These are phyloP conservation scores for Grosmannia huntii DNA, from an alignment of 2,329 filamentous ascomycete species.

Conservation along the genomic window DNA sequence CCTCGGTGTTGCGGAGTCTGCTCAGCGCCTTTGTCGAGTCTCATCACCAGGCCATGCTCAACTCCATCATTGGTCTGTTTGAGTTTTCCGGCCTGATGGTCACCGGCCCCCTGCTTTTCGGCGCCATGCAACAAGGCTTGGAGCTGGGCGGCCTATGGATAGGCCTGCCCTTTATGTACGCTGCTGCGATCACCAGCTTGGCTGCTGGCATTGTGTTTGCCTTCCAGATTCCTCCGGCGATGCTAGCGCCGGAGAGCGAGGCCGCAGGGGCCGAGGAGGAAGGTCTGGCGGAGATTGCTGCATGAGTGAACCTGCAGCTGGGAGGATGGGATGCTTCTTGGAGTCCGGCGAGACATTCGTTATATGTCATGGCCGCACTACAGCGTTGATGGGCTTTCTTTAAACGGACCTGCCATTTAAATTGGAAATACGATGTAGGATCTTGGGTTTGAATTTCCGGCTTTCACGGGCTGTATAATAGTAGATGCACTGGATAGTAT, in stretches of 20 bases:
- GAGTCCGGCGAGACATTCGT: too few relatives aligned
- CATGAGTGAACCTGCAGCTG: neutral
- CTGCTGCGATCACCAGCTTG: conserved; percentile 20
- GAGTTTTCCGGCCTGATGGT: conserved; percentile 36
- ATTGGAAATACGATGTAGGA: too few relatives aligned
- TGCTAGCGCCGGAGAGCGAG: neutral
- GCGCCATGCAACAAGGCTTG: conserved; percentile 32
- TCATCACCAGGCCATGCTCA: conserved; percentile 39
- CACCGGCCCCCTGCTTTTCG: conserved; percentile 32
- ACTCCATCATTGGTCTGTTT: conserved; percentile 36
- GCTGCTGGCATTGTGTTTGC: conserved; percentile 19
- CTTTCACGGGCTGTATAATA: too few relatives aligned
- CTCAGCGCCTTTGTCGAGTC: conserved; percentile 40
- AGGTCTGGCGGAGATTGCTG: neutral
- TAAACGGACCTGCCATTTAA: too few relatives aligned
- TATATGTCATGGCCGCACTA: too few relatives aligned
- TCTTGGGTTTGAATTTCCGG: too few relatives aligned
- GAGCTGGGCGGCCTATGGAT: conserved; percentile 32
- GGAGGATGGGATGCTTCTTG: too few relatives aligned
- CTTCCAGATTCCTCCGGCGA: conserved; percentile 7
- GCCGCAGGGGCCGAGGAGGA: neutral
- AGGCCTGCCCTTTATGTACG: conserved; percentile 34
- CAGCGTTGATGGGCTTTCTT: too few relatives aligned
- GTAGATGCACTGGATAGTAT: too few relatives aligned
- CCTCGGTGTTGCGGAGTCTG: conserved; percentile 31